Percentiles rank a stretch among this genome's conserved stretches.
These are phyloP conservation scores for Emergomyces pasteurianus DNA, from an alignment of 2,329 filamentous ascomycete species.

Conservation along the genomic window DNA sequence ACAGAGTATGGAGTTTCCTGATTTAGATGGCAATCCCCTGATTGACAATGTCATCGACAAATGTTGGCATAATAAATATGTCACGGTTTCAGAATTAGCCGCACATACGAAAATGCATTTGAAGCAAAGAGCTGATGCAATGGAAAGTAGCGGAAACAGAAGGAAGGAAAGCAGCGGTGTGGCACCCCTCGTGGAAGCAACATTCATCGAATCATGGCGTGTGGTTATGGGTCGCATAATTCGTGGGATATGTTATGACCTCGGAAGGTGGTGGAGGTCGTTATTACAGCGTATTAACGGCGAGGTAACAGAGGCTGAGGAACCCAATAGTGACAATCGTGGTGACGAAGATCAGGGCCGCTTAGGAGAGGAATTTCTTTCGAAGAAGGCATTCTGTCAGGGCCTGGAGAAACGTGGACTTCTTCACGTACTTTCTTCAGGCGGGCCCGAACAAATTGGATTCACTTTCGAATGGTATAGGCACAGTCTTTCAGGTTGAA, in stretches of 20 bases:
- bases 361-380: conserved; percentile 10
- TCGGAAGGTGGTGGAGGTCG: conserved; percentile 4
- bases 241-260: conserved; percentile 7
- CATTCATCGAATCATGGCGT: no score
- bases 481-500: no score
- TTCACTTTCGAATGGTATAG: conserved; percentile 13
- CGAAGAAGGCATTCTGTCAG: conserved; percentile 16
- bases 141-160: no score
- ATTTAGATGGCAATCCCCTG: conserved; percentile 14
- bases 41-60: conserved; percentile 16
- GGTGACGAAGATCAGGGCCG: conserved; percentile 5
- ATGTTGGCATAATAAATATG: conserved; percentile 8
- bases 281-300: not conserved
- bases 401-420: conserved; percentile 16
- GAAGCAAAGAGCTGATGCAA: no score
- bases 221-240: conserved; percentile 7
- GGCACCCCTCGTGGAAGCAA: no score
- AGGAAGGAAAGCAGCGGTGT: no score
- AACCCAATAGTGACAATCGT: conserved; percentile 5
- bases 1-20: conserved; percentile 16
- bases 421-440: conserved; percentile 15
- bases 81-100: conserved; percentile 4
- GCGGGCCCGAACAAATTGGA: conserved; percentile 15
- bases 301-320: not conserved
- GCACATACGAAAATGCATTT: conserved; percentile 3